Base-by-base conservation (phyloP, 306 rosid genomes). In the Lotus japonicus region DNA sequence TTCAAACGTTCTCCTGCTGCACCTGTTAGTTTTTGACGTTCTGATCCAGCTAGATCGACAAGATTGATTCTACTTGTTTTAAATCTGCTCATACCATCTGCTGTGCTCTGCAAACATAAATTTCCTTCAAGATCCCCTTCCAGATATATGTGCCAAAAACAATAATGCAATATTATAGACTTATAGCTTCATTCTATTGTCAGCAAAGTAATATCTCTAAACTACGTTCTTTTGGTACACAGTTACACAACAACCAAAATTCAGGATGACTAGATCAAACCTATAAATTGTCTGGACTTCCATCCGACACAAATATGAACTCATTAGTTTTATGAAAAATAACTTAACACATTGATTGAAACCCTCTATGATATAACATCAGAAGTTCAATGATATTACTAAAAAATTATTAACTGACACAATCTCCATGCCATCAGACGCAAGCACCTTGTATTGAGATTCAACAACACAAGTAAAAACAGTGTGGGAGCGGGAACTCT, bases 401-500 rank as follows among this genome's bases (percentile, higher is more conserved):
- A 11, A 41, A 31, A 62, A 50, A 58, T 31, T 26, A 63, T 23
- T 15, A 43, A 55, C 42, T 42, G 58, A 66, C 52, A 57, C 50
- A 44, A 71, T 64, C 13, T 50, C 31, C 36, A 59, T 48, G 65
- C 11, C 55, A 61, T 68, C 71, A 44, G 13, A 69, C 5, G 14
- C 28, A 55, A 53, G 68, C 83, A 95, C 99, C 97, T 91, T 95
- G 89, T 84, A 84, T 75, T 86, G 95, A 53, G 97, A 95, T 84
- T 91, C 96, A 11, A 95, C 88, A 72, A 95, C 95, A 79, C 99
- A 95, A 43, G 95, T 88, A 49, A 95, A 95, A 83, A 95, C 99
- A 76, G 99, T 95, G 70, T 95, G 99, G 35, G 99, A 95, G 46
- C 99, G 96, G 43, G 99, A 95, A 83, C 99, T 95, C 84, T 95